Conservation (phyloP, 2,329 filamentous ascomycete species). For the Immersiporthe knoxdaviesiana region DNA sequence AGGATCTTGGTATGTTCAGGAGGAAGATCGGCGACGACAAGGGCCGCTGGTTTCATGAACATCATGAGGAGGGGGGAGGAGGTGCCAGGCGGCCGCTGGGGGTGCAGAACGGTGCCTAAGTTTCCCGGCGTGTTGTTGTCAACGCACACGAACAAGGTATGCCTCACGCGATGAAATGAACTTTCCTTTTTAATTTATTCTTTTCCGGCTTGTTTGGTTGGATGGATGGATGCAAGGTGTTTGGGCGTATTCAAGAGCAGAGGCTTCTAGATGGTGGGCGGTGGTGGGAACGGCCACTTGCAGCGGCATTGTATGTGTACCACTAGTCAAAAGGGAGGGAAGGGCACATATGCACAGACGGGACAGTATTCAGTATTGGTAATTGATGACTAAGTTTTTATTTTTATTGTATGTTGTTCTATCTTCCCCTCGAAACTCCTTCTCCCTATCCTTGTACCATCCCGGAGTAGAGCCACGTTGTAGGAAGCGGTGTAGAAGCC, state of each 20-base stretch:
- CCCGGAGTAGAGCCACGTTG: too few species aligned
- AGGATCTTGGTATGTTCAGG: constrained; percentile 78
- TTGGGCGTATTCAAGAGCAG: constrained; percentile 7
- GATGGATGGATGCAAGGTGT: constrained; percentile 21
- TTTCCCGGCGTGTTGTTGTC: background rate
- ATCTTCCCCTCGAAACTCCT: background rate
- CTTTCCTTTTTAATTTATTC: background rate
- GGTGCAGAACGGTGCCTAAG: constrained; percentile 45
- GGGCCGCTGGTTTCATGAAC: constrained; percentile 68
- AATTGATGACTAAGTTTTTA: background rate
- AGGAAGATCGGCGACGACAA: constrained; percentile 86
- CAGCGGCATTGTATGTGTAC: background rate
- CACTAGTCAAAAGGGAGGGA: background rate
- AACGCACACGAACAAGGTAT: too few species aligned
- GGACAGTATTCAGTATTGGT: background rate
- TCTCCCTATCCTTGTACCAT: too few species aligned
- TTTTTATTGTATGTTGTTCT: background rate
- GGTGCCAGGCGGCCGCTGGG: constrained; percentile 56
- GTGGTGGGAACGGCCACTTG: background rate
- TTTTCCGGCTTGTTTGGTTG: background rate
- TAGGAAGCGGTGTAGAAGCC: too few species aligned
- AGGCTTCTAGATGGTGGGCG: background rate
- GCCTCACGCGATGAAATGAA: background rate
- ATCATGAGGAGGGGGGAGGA: constrained; percentile 54
- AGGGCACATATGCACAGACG: background rate